Evolutionary conservation across 257 asterid species (phyloP), one percentile per base, ranked within the genome.

Genomic region (Solanum gracilifrons): DNA sequence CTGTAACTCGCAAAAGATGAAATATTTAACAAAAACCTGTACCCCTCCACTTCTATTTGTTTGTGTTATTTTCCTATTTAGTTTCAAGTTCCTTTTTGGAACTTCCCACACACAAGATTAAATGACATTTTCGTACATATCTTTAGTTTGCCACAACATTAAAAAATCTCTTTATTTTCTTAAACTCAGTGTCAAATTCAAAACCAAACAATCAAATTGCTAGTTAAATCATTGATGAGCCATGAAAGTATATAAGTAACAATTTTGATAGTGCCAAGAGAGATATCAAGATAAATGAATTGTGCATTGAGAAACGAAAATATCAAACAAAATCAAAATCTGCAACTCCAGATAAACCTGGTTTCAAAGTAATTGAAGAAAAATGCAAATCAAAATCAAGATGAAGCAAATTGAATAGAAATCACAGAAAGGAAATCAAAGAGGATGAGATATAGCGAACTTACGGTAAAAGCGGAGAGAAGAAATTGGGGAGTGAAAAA

Each of bases 391-490:
- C 16, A 66, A 64, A 39, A 37, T 75, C 58, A 37, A 75, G 13
- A 37, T 37, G 55, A 39, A 39, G 4, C 84, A 39, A 31, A 76
- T n/a, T n/a, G 35, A n/a, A 76, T 13, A n/a, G 10, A n/a, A 7
- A 37, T 4, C 58, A 76, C 23, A 77, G 20, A 29, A 69, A 69
- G 23, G 23, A 69, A 33, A 35, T 36, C 16, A 33, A 79, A 27
- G 36, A 41, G 39, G 76, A 29, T 23, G 25, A 35, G 79, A 76
- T 36, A 75, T 13, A 43, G 25, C 46, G 69, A 82, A 86, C 98
- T 90, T 88, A 95, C 98, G 20, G 88, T 72, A 83, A 89, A 86
- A 46, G 92, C 64, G 32, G 96, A 91, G 86, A 93, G 23, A 55
- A 88, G 83, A 13, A 90, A 88, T 15, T 75, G 92, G 71, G 93